Evolutionary conservation across 164 flowering plant species (phyloP), one percentile per base, ranked within the genome.

Genomic region (Magnolia sinica): DNA sequence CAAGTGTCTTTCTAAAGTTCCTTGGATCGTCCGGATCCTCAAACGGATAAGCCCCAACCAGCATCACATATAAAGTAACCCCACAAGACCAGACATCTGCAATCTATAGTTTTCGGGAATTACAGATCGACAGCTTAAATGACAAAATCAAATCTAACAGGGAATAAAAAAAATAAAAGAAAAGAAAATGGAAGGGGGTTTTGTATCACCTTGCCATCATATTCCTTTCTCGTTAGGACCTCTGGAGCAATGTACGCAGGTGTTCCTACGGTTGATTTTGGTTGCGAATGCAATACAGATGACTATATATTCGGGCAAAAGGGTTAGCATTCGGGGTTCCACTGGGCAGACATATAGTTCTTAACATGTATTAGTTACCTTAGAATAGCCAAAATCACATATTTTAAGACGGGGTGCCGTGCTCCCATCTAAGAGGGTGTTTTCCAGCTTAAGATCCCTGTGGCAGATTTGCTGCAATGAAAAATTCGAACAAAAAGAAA

Each of bases 71-170:
- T 64, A 93, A 81, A 27, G 98, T 93, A 66, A 93, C 98, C 59
- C 98, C 98, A 82, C 94, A 93, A 18, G 98, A 93, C 98, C 98
- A 93, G 76, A 91, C 96, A 85, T 93, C 96, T 81, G 98, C 92
- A 75, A 86, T 86, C 97, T 93, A 67, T 58, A 81, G 51, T 31
- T 22, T 45, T 45, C 5, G 11, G 73, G 75, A 70, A 84, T 74
- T 55, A 76, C 65, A 68, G 52, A 75, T 31, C 37, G 31, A 22
- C 66, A n/a, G 37, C 51, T 22, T 51, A 55, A 24, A 27, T 7
- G 5, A 74, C n/a, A 16, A 14, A 29, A 68, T 11, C 71, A 45
- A 50, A 68, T 18, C 10, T 23, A 31, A 16, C 31, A 45, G 14
- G 11, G 64, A 50, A 37, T 6, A 4, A 13, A 2, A 50, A 24